Evolutionary conservation across 2,329 filamentous ascomycete genomes (phyloP), one percentile per base, ranked within the genome.

Genomic region (Xylaria sp.): DNA sequence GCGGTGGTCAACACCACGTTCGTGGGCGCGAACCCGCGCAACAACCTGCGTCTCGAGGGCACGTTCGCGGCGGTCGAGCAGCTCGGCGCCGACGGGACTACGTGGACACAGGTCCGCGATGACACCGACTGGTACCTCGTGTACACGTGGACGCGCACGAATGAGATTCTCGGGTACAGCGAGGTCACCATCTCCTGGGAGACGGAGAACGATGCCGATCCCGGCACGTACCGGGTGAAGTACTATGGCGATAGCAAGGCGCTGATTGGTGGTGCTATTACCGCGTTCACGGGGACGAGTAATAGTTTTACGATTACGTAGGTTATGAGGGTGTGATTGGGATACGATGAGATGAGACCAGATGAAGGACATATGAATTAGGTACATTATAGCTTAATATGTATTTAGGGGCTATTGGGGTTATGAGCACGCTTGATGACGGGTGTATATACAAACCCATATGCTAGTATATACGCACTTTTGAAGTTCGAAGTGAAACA

Each of bases 211-310:
- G 83, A 85, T 70, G 85, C 85, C 21, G 82, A 84, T 67, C 80
- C 79, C 0, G 94, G 94, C 0, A 88, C 86, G 56, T 98, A 97
- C 80, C 84, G 94, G 27, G 80, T 97, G 54, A 88, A 85, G 81
- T 98, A 98, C 77, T 95, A 90, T 80, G 95, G 95, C 0, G 94
- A 98, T 80, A 84, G 88, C 2, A 98, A 94, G 86, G 83, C 83
- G 5, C 73, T 89, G 11, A 76, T 86, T 32, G 87, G 84, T 1
- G 89, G 88, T 0, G 79, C 75, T 0, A 89, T 96, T 47, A 87
- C 82, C 47, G 78, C 86, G 2, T 96, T 97, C 81, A 88, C 92
- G 72, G 93, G 92, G 0, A 83, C 84, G 8, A 92, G 90, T 75
- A 82, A 83, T 56, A 79, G 79, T 61, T 92, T 91, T 79, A 80